phyloP scores from a whole-genome alignment of 108 stramenopile genomes.

The Nitzschia inconspicua region DNA sequence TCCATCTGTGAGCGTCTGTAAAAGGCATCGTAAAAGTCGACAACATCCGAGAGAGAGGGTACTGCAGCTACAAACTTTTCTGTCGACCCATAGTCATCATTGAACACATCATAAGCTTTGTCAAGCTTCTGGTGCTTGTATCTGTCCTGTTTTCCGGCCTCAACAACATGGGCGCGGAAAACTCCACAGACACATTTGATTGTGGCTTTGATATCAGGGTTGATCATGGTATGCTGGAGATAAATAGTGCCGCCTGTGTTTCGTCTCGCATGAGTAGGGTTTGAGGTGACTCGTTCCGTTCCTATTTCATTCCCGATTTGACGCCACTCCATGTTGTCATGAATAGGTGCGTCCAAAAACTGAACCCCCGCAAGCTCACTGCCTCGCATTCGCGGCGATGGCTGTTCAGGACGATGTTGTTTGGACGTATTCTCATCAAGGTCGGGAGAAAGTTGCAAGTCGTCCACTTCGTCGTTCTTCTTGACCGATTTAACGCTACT shows the following conservation, averaged over 20 bases:
- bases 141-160: conserved; percentile 22
- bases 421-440: no score
- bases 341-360: background rate
- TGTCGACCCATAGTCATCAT: background rate
- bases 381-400: no score
- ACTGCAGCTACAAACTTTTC: conserved; percentile 11
- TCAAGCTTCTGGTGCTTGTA: background rate
- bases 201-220: conserved; percentile 91
- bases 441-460: conserved; percentile 21
- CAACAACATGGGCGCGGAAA: conserved; percentile 83
- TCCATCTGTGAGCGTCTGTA: conserved; percentile 89
- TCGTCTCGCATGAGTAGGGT: conserved; percentile 35
- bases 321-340: background rate
- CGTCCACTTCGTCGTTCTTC: background rate
- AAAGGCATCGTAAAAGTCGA: conserved; percentile 75
- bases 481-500: background rate
- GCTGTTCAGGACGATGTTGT: no score
- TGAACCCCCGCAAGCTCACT: background rate
- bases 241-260: conserved; percentile 95
- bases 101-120: background rate
- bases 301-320: background rate
- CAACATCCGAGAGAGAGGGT: conserved; percentile 66
- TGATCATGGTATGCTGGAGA: conserved; percentile 78
- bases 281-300: conserved; percentile 1
- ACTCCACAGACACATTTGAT: conserved; percentile 94